phyloP scores from a whole-genome alignment of 345 rosid species.

The Excoecaria cochinchinensis region DNA sequence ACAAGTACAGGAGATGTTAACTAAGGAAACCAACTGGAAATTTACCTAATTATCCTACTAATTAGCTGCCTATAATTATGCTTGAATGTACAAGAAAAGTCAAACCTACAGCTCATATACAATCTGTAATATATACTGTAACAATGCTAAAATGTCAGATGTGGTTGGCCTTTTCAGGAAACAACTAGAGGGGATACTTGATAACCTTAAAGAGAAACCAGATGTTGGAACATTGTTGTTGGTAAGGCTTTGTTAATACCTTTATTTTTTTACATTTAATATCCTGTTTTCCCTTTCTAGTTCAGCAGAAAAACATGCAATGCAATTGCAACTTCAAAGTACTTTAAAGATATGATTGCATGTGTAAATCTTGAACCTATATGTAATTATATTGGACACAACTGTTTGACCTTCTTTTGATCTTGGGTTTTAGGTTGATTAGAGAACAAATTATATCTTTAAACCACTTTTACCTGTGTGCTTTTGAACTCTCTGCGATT shows the following conservation, averaged over 20 bases:
- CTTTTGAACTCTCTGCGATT: not conserved
- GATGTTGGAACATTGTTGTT: constrained; percentile 77
- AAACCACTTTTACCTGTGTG: not conserved
- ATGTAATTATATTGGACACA: not conserved
- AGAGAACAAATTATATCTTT: not conserved
- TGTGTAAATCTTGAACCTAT: not conserved
- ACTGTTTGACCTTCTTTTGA: not conserved
- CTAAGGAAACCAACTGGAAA: too few species aligned
- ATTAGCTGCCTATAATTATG: too few species aligned
- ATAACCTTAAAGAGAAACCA: constrained; percentile 85
- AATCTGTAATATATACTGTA: not conserved
- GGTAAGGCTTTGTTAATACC: constrained; percentile 46
- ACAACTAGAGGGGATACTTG: constrained; percentile 84
- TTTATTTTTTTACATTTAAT: not conserved
- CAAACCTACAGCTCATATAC: too few species aligned
- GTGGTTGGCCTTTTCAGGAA: constrained; percentile 52
- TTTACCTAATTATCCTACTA: too few species aligned
- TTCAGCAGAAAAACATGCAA: not conserved
- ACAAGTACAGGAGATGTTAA: too few species aligned
- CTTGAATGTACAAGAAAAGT: too few species aligned
- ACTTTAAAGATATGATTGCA: not conserved
- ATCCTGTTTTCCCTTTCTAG: not conserved
- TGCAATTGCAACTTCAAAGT: not conserved
- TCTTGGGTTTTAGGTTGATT: not conserved
- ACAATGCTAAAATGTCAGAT: not conserved